These are phyloP conservation scores for Aspergillus bombycis DNA, from an alignment of 2,329 filamentous ascomycete genomes.

Conservation along the genomic window DNA sequence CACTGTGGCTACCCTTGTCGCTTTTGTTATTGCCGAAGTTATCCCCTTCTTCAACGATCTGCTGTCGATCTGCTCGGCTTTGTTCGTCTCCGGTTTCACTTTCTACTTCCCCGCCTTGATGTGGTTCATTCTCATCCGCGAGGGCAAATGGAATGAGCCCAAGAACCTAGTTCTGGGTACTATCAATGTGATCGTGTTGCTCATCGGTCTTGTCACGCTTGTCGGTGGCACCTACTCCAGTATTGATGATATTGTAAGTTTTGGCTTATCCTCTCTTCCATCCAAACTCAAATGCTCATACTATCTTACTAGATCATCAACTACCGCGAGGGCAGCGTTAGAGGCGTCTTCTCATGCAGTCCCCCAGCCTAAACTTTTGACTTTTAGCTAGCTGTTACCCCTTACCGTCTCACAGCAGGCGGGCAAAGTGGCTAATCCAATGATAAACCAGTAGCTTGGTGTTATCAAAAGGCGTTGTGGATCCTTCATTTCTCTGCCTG, in stretches of 20 bases:
- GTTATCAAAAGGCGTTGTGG: neutral
- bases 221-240: constrained; percentile 76
- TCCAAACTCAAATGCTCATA: constrained; percentile 3
- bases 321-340: constrained; percentile 64
- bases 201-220: constrained; percentile 74
- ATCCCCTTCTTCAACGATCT: constrained; percentile 82
- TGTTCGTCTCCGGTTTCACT: constrained; percentile 87
- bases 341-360: constrained; percentile 71
- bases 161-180: constrained; percentile 57
- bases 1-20: constrained; percentile 68
- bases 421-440: neutral
- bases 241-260: constrained; percentile 39
- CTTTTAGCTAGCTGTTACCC: neutral
- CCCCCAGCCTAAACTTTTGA: neutral
- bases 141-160: constrained; percentile 29
- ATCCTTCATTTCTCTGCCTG: neutral
- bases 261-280: neutral
- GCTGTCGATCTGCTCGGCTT: constrained; percentile 55
- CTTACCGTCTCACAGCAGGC: neutral
- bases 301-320: constrained; percentile 56
- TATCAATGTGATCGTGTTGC: constrained; percentile 70
- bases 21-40: constrained; percentile 81
- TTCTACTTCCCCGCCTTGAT: constrained; percentile 65
- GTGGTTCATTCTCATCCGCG: constrained; percentile 35
- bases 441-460: constrained; percentile 1